Evolutionary conservation across 108 stramenopile species (phyloP), one percentile per base, ranked within the genome.

Genomic region (Cylindrotheca fusiformis): DNA sequence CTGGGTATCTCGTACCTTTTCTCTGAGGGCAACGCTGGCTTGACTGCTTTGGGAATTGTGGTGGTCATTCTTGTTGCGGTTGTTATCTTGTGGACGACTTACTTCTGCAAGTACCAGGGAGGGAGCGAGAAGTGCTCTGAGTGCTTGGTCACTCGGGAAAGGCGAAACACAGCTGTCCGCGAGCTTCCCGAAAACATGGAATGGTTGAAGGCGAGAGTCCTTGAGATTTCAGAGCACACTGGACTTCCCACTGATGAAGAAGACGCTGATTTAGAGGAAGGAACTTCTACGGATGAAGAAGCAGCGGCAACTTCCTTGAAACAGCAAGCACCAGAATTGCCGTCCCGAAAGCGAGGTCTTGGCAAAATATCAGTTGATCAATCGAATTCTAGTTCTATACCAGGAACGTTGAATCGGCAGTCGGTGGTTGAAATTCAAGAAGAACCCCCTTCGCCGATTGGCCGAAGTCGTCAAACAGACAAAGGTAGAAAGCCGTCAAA

Each of bases 1-100:
- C 58, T 88, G 53, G 92, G 85, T 45, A 21, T 89, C 20, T 78
- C 78, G 27, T 52, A 61, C 20, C 29, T 85, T 54, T 90, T 90
- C 65, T 59, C 63, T 6, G 69, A 83, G 47, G 75, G 71, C 24
- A 65, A 69, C 10, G 71, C 69, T 67, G 90, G 85, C 48, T 75
- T 86, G 45, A 86, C 78, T 28, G 85, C 78, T 2, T 60, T 91
- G 55, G 90, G 88, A 48, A 60, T 69, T 3, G 64, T 87, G 48
- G 4, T 95, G 24, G 55, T 78, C 31, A 25, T 85, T 22, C 25
- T 82, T 24, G 27, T 90, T 14, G 46, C 59, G 54, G n/a, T 64
- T 10, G 24, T 63, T 27, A 31, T 79, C 28, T 18, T 46, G 31
- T 75, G 78, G 72, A 63, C 33, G 47, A 14, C 72, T 32, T 72